phyloP scores from a whole-genome alignment of 2,329 filamentous ascomycete species.

The Alternaria sp. region DNA sequence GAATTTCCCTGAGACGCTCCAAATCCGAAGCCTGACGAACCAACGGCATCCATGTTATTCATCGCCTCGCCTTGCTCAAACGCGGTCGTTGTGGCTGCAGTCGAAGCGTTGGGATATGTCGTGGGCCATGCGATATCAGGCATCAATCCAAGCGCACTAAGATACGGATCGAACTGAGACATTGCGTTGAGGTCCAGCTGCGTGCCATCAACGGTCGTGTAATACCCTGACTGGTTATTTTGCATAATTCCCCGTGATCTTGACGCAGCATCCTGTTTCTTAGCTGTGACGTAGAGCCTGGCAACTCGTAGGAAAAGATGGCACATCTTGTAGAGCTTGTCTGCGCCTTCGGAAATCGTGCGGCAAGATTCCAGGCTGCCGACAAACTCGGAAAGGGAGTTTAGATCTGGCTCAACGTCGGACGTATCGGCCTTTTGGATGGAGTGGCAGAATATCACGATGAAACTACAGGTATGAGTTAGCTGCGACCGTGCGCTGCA shows the following conservation, averaged over 20 bases:
- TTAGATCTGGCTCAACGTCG: slow-evolving; percentile 63
- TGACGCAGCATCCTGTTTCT: slow-evolving; percentile 50
- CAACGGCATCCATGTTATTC: not conserved
- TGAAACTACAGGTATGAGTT: slow-evolving; percentile 40
- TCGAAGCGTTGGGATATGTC: slow-evolving; percentile 2
- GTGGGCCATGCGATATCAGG: slow-evolving; percentile 45
- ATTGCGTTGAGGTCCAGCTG: slow-evolving; percentile 34
- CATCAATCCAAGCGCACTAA: slow-evolving; percentile 68
- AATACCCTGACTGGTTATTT: slow-evolving; percentile 15
- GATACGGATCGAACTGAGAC: slow-evolving; percentile 66
- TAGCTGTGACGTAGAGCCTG: slow-evolving; percentile 67
- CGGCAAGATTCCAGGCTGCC: slow-evolving; percentile 60
- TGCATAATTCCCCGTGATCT: slow-evolving; percentile 6
- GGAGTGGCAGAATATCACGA: slow-evolving; percentile 57
- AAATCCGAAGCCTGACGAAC: slow-evolving; percentile 13
- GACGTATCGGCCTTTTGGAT: slow-evolving; percentile 59
- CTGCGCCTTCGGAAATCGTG: slow-evolving; percentile 63
- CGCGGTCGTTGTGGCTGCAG: slow-evolving; percentile 10
- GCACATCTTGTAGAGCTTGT: slow-evolving; percentile 67
- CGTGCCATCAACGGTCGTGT: slow-evolving; percentile 15
- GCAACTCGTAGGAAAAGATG: slow-evolving; percentile 68
- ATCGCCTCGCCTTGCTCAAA: slow-evolving; percentile 6
- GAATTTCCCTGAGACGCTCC: slow-evolving; percentile 29
- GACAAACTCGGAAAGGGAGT: slow-evolving; percentile 63
- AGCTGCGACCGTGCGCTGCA: not conserved